Conservation (phyloP, 2,329 filamentous ascomycete species). For the Claviceps sp. region DNA sequence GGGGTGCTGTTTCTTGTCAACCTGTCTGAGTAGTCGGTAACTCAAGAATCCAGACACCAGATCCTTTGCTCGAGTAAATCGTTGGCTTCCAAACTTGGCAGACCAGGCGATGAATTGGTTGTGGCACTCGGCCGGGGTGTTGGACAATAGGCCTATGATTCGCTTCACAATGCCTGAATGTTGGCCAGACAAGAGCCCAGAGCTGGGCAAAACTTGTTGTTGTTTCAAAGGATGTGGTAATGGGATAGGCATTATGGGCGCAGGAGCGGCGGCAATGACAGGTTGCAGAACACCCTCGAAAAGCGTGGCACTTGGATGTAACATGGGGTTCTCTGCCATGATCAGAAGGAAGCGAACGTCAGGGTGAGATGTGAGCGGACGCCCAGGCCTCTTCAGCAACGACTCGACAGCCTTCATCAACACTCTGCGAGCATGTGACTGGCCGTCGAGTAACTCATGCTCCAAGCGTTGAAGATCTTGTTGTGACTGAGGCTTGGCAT, state of each 20-base stretch:
- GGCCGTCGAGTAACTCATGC: constrained; percentile 37
- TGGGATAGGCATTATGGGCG: neutral
- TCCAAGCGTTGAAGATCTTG: constrained; percentile 32
- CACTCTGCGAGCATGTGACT: constrained; percentile 53
- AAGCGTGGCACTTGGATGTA: constrained; percentile 35
- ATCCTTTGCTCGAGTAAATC: constrained; percentile 64
- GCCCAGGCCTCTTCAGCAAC: constrained; percentile 65
- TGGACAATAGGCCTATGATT: constrained; percentile 65
- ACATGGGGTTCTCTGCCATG: constrained; percentile 62
- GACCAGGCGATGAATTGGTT: constrained; percentile 69
- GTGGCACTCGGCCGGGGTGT: constrained; percentile 62
- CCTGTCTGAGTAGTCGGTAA: constrained; percentile 61
- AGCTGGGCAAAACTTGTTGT: constrained; percentile 14
- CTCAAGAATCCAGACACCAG: constrained; percentile 67
- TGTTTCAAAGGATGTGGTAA: neutral
- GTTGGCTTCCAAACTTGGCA: constrained; percentile 50
- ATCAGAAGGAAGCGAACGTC: constrained; percentile 69
- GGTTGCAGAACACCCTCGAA: constrained; percentile 29
- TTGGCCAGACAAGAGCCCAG: constrained; percentile 42
- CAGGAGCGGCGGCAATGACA: constrained; percentile 7
- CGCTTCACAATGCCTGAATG: constrained; percentile 80
- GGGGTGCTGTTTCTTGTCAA: constrained; percentile 46
- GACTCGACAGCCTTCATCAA: constrained; percentile 69
- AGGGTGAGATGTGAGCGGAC: constrained; percentile 51
- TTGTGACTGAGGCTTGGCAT: constrained; percentile 20